Evolutionary conservation across 2,329 filamentous ascomycete species (phyloP).

Genomic region (Harringtonia lauricola): DNA sequence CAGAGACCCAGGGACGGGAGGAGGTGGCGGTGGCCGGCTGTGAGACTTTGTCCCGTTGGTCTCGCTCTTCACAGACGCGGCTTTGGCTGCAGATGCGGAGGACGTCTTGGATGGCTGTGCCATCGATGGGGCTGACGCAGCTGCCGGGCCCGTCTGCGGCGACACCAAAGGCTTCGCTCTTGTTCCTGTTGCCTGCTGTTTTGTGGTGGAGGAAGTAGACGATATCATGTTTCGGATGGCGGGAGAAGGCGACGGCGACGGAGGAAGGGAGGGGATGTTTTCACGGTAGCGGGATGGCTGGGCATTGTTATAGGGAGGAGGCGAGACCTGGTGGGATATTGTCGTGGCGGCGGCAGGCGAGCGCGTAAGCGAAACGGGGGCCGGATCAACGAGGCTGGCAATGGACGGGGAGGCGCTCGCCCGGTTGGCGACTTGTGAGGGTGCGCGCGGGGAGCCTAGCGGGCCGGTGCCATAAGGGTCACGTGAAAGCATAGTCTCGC

Average conservation of each 20-base stretch:
- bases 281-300: conserved; percentile 4
- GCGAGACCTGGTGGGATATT: conserved; percentile 23
- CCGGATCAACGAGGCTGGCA: conserved; percentile 75
- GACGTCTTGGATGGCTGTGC: background rate
- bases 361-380: conserved; percentile 22
- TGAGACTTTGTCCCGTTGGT: conserved; percentile 3
- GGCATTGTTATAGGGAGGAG: conserved; percentile 12
- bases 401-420: conserved; percentile 90
- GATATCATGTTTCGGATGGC: conserved; percentile 10
- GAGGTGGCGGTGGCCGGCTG: conserved; percentile 11
- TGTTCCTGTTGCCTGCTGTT: conserved; percentile 11
- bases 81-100: background rate
- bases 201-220: background rate
- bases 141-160: background rate
- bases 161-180: background rate
- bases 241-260: conserved; percentile 20
- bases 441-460: conserved; percentile 39
- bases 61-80: conserved; percentile 3
- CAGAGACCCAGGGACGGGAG: conserved; percentile 16
- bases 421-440: conserved; percentile 42
- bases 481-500: conserved; percentile 48
- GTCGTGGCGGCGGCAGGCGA: conserved; percentile 17
- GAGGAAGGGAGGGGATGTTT: conserved; percentile 5
- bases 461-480: conserved; percentile 34
- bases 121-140: background rate